phyloP scores from a whole-genome alignment of 768 basidiomycete species.

The Mycena albidolilacea region DNA sequence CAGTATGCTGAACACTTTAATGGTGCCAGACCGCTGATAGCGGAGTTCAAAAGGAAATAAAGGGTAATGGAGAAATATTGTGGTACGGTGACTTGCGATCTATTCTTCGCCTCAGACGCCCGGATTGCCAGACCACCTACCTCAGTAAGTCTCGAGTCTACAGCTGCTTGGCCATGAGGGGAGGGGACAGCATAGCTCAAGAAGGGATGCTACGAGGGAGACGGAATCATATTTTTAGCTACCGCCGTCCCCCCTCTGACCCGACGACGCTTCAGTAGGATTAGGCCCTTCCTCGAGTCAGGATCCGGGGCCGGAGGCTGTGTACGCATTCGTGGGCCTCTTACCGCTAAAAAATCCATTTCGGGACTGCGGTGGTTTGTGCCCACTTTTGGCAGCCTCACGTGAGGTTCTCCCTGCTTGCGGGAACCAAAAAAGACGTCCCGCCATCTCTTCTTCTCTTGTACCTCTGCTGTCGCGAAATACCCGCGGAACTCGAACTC shows the following conservation, averaged over 20 bases:
- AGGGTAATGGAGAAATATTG: too few species aligned
- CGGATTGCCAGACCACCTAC: too few species aligned
- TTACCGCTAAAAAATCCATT: slow-evolving; percentile 1
- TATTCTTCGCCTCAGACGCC: too few species aligned
- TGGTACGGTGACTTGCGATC: too few species aligned
- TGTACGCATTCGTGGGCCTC: background rate
- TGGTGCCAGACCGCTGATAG: too few species aligned
- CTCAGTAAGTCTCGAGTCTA: too few species aligned
- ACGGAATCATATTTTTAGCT: background rate
- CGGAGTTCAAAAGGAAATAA: too few species aligned
- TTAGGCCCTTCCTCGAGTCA: background rate
- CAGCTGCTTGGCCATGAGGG: too few species aligned
- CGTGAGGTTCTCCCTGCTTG: background rate
- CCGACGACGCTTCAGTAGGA: background rate
- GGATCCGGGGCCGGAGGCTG: slow-evolving; percentile 18
- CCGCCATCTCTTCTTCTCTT: background rate
- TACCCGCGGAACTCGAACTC: slow-evolving; percentile 3
- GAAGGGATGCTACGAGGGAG: background rate
- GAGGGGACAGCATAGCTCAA: background rate
- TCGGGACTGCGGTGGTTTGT: slow-evolving; percentile 12
- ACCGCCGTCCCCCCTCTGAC: background rate
- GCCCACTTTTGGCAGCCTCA: background rate
- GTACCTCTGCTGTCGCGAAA: slow-evolving; percentile 8
- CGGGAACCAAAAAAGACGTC: background rate
- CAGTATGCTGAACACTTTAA: too few species aligned